Evolutionary conservation across 352 stramenopile species (phyloP).

Genomic region (Phytopythium litorale): DNA sequence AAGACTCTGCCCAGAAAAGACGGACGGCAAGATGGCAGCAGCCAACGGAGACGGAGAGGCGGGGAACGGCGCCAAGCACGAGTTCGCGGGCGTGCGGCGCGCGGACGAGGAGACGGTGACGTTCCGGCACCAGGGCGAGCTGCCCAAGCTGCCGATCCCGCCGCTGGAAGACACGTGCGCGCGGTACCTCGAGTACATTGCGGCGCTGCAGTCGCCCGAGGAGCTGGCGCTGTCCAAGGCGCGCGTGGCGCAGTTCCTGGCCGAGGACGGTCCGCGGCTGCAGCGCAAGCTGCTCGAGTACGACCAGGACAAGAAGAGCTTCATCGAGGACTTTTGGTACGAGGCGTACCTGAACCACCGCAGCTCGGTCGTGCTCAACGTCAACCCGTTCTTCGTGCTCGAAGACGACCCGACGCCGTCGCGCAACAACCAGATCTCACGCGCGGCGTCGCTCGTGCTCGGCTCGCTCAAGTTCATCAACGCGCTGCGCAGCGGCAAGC

Average conservation of each 20-base stretch:
- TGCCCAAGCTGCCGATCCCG: conserved; percentile 87
- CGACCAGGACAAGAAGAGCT: conserved; percentile 69
- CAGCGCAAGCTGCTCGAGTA: conserved; percentile 72
- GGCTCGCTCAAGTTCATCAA: conserved; percentile 92
- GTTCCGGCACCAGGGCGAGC: conserved; percentile 59
- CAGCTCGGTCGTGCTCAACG: conserved; percentile 92
- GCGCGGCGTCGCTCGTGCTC: conserved; percentile 89
- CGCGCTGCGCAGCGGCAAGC: conserved; percentile 83
- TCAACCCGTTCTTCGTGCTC: conserved; percentile 96
- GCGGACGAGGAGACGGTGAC: conserved; percentile 46
- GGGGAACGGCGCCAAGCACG: neutral
- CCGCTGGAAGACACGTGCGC: conserved; percentile 72
- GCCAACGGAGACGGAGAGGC: neutral
- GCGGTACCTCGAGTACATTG: conserved; percentile 72
- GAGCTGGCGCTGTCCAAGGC: conserved; percentile 53
- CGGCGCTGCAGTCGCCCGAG: conserved; percentile 67
- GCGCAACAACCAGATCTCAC: conserved; percentile 87
- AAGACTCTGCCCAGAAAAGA: too few relatives aligned
- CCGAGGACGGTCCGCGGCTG: conserved; percentile 62
- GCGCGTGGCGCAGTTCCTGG: conserved; percentile 57
- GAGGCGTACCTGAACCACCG: conserved; percentile 94
- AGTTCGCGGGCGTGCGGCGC: conserved; percentile 3
- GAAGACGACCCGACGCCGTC: conserved; percentile 87
- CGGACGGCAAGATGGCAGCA: conserved; percentile 9
- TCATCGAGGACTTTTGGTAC: conserved; percentile 95